Conservation (phyloP, 2,329 filamentous ascomycete genomes). For the Gnomoniopsis smithogilvyi region DNA sequence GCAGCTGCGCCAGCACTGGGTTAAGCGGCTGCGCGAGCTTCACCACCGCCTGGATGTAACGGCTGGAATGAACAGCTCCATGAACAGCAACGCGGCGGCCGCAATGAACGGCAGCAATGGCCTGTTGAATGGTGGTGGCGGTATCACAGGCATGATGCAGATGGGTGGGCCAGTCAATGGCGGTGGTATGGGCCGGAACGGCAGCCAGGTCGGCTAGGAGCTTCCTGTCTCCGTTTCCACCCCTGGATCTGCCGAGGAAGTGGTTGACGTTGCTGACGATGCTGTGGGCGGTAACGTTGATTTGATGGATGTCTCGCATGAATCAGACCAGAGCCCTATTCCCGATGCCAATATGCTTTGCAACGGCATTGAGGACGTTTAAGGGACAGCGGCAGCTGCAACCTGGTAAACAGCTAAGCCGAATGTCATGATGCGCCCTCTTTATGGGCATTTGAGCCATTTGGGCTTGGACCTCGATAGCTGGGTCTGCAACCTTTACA, state of each 20-base stretch:
- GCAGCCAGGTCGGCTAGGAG: conserved; percentile 13
- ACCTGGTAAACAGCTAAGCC: no score
- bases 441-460: no score
- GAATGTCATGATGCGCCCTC: no score
- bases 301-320: neutral
- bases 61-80: neutral
- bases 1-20: conserved; percentile 52
- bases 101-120: neutral
- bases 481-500: no score
- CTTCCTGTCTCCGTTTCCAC: neutral
- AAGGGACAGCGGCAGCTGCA: neutral
- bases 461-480: no score
- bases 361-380: neutral
- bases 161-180: conserved; percentile 5
- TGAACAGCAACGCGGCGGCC: conserved; percentile 8
- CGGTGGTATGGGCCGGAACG: conserved; percentile 12
- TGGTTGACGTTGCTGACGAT: neutral
- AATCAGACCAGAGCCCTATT: neutral
- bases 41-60: conserved; percentile 30
- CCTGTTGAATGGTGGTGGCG: conserved; percentile 7
- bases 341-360: neutral
- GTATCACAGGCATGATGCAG: conserved; percentile 11
- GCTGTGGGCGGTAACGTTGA: neutral
- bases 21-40: conserved; percentile 48
- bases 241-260: neutral